Base-by-base conservation (phyloP, 139 green algal species). In the Gonium pectorale region DNA sequence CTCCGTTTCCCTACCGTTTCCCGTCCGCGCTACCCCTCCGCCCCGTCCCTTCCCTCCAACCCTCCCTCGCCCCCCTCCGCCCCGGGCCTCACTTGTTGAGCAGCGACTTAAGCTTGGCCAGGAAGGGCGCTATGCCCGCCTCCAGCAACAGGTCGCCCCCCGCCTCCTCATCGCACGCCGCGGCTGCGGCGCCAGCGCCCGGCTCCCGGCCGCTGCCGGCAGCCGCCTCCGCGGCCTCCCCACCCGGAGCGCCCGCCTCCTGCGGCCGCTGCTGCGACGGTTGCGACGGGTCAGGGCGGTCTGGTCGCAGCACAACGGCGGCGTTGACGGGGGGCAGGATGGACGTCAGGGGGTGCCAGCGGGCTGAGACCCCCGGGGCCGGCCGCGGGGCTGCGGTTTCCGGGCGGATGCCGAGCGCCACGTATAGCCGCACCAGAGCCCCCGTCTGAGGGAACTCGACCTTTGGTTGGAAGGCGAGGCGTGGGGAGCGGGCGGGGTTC, bases 251-350 rank as follows among this genome's bases (percentile, higher is more conserved):
- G 59, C 29, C 59, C n/a, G n/a, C n/a, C n/a, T n/a, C n/a, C n/a
- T n/a, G 35, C 35, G 21, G 7, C 33, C 35, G 31, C 62, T 24
- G 31, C 62, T 15, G n/a, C n/a, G n/a, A n/a, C n/a, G n/a, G n/a
- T n/a, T n/a, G n/a, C n/a, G n/a, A n/a, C n/a, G n/a, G 2, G 31
- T 13, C 26, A 35, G 63, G 1, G 31, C 17, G 3, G 29, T 46
- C 60, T 27, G 59, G 31, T 4, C 59, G 41, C 21, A 82, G 41
- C 1, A 82, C 62, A n/a, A n/a, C n/a, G n/a, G n/a, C n/a, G 15
- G 75, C 75, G 59, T 82, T 82, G 3, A 82, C 75, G 31, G 75
- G 75, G 15, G 75, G 75, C 29, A 82, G 59, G 41, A 82, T 82
- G 59, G 37, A n/a, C n/a, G 59, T 59, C 17, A 82, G 75, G 17